Evolutionary conservation across 106 monocot genomes (phyloP), one percentile per base, ranked within the genome.

Genomic region (Narthecium ossifragum): DNA sequence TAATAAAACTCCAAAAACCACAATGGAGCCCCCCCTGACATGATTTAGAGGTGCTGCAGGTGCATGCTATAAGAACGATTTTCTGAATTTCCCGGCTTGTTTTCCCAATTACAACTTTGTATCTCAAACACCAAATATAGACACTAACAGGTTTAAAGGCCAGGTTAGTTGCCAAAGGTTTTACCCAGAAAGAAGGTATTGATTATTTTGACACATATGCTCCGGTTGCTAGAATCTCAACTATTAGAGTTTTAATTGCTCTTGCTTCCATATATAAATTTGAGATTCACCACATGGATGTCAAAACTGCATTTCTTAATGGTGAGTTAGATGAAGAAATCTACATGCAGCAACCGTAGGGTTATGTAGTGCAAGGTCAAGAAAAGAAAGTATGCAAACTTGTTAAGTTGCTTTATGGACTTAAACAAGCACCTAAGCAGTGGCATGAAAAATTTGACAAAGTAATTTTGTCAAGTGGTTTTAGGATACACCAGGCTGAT

Each of bases 231-330:
- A 3, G 8, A 3, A 46, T 46, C n/a, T 8, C 46, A 5, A 15
- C 17, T 7, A 46, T 46, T n/a, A 7, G 46, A 9, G 17, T 18
- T 15, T 15, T 51, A 24, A 26, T 25, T 6, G 51, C 51, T 25
- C 21, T 51, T 22, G 51, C 51, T 8, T 22, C 13, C 5, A 25
- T 26, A 3, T 25, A 51, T 51, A 26, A 6, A 1, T 24, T 51
- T 5, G 4, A 24, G 2, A 25, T 51, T 8, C 51, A 51, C 25
- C 51, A 51, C 5, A 51, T 51, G 13, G 51, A 51, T 51, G 25
- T 51, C 22, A 51, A 25, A 5, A 51, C 51, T 51, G 51, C 51
- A 25, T 51, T 51, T 26, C 51, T 51, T 25, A 51, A 24, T 24
- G 51, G 24, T 4, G 26, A 51, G 22, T 3, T 51, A 24, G 25